phyloP scores from a whole-genome alignment of 2,329 filamentous ascomycete species.

The Cryphonectria nitschkei region DNA sequence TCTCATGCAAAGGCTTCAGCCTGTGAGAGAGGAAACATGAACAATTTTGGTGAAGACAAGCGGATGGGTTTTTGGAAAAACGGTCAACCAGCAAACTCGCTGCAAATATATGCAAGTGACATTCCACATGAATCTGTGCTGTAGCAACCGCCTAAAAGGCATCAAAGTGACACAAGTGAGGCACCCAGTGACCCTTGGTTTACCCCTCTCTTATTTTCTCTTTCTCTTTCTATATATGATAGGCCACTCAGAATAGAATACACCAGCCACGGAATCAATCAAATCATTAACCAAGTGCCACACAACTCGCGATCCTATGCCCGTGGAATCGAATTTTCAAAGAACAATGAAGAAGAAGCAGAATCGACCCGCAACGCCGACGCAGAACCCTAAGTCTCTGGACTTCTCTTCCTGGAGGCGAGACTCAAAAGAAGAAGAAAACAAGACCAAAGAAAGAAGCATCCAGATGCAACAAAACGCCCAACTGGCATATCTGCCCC shows the following conservation, averaged over 20 bases:
- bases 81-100: no score
- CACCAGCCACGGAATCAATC: not conserved
- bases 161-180: not conserved
- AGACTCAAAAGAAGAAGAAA: not conserved
- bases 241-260: not conserved
- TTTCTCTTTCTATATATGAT: not conserved
- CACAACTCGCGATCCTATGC: not conserved
- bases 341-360: not conserved
- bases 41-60: no score
- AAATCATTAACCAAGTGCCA: not conserved
- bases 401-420: not conserved
- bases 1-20: no score
- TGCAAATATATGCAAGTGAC: no score
- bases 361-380: constrained; percentile 1
- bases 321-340: not conserved
- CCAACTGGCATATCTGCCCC: not conserved
- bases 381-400: not conserved
- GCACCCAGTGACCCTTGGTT: not conserved
- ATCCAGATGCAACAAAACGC: not conserved
- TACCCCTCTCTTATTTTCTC: not conserved
- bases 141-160: not conserved
- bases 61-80: no score
- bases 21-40: no score
- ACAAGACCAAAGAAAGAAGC: not conserved
- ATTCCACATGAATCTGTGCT: not conserved